Percentiles rank a stretch among this genome's conserved stretches.
phyloP scores from a whole-genome alignment of 805 yeast species.

The Lipomyces spencermartinsiae region DNA sequence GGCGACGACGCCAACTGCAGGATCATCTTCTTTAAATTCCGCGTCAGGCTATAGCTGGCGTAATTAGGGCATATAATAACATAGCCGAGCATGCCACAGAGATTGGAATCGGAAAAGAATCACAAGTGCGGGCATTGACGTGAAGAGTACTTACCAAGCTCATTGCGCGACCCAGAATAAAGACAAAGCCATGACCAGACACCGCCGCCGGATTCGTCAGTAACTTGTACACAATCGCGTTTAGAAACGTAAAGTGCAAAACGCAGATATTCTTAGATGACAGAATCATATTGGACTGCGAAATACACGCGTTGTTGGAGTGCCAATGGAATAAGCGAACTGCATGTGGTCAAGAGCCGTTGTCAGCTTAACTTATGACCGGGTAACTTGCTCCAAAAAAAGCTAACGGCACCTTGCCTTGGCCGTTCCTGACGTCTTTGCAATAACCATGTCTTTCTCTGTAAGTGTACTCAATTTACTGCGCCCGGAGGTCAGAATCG shows the following conservation, averaged over 20 bases:
- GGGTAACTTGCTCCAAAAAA: background rate
- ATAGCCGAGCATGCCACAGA: background rate
- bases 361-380: too few relatives aligned
- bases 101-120: background rate
- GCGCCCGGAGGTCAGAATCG: background rate
- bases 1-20: conserved; percentile 34
- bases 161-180: conserved; percentile 38
- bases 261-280: conserved; percentile 34
- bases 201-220: conserved; percentile 33
- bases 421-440: background rate
- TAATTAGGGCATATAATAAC: background rate
- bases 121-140: background rate
- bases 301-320: background rate
- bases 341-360: too few relatives aligned
- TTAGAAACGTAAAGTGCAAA: conserved; percentile 35
- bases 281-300: conserved; percentile 28
- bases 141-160: conserved; percentile 20
- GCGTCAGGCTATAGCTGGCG: conserved; percentile 26
- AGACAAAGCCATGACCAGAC: conserved; percentile 34
- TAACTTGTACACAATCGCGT: conserved; percentile 33
- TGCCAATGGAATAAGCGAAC: background rate
- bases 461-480: conserved; percentile 14
- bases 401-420: too few relatives aligned
- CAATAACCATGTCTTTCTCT: conserved; percentile 25
- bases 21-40: conserved; percentile 31